phyloP scores from a whole-genome alignment of 768 basidiomycete species.

The Sarcomyxa edulis region DNA sequence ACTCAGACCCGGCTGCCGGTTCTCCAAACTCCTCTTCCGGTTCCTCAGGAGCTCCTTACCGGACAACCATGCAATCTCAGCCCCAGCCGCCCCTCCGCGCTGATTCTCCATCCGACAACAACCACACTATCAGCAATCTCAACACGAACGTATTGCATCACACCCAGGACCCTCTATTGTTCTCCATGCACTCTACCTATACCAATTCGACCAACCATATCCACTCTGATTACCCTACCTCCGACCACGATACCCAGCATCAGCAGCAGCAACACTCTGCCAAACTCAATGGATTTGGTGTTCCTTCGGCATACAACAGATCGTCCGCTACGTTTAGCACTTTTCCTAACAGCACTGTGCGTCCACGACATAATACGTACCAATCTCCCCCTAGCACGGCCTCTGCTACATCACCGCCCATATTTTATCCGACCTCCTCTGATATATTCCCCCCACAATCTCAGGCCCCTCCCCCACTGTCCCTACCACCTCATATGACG shows the following conservation, averaged over 20 bases:
- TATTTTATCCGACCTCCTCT: too few species aligned
- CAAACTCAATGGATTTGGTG: slow-evolving; percentile 30
- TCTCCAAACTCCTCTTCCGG: slow-evolving; percentile 50
- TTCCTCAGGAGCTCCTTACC: slow-evolving; percentile 54
- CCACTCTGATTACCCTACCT: slow-evolving; percentile 24
- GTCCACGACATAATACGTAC: slow-evolving; percentile 33
- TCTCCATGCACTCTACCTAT: slow-evolving; percentile 25
- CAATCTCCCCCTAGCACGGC: slow-evolving; percentile 18
- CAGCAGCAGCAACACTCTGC: slow-evolving; percentile 26
- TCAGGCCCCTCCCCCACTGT: slow-evolving; percentile 11
- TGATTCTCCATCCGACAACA: slow-evolving; percentile 43
- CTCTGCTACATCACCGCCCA: too few species aligned
- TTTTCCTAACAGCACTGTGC: slow-evolving; percentile 38
- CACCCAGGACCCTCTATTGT: slow-evolving; percentile 12
- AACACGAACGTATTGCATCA: slow-evolving; percentile 15
- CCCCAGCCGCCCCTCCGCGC: slow-evolving; percentile 35
- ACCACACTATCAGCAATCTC: slow-evolving; percentile 26
- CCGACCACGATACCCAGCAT: slow-evolving; percentile 33
- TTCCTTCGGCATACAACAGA: slow-evolving; percentile 19
- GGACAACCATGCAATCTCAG: slow-evolving; percentile 41
- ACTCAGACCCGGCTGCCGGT: slow-evolving; percentile 44
- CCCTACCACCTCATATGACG: slow-evolving; percentile 20
- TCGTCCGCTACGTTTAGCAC: slow-evolving; percentile 25
- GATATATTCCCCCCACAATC: neutral
- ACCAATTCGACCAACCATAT: slow-evolving; percentile 31